Base-by-base conservation (phyloP, 768 basidiomycete genomes). In the Daedaleopsis nitida region DNA sequence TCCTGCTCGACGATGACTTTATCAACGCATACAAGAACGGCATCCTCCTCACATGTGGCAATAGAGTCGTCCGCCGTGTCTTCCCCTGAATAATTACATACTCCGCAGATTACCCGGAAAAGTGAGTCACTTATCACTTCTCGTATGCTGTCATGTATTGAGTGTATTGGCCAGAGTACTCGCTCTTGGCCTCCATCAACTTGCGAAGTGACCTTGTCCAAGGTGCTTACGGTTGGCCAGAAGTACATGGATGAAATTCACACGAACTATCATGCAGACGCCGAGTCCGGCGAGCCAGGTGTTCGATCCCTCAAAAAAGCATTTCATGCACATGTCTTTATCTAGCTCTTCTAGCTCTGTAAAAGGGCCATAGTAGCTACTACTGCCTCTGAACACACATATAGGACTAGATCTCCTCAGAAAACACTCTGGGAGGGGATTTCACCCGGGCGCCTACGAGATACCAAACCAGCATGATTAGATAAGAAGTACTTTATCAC, bases 141-240 rank as follows among this genome's bases (percentile, higher is more conserved):
- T 17, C 39, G 10, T 42, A 42, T 17, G 3, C 42, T 6, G 9
- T 9, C 6, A n/a, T 19, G 43, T 32, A 44, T 21, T 51, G 13
- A 52, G n/a, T 5, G 27, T 27, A 8, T 52, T 12, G 8, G 12
- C 10, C 47, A 78, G 77, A 56, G 65, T 79, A 8, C 68, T 80
- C 1, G 51, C 81, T 1, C 70, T 77, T 0, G 69, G 69, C 5
- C 76, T 82, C 5, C 70, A 75, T 6, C 73, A 77, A 44, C 72
- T 75, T 14, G 81, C 77, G 0, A 13, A 63, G 0, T 80, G 71
- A 47, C 77, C 76, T 16, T 81, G 80, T 60, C 78, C 78, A 0
- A 32, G 27, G 7, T n/a, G n/a, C n/a, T n/a, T n/a, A n/a, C n/a
- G n/a, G n/a, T n/a, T n/a, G n/a, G n/a, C n/a, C n/a, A n/a, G n/a